Base-by-base conservation (phyloP, 345 rosid genomes). In the Mallotus nudiflorus region DNA sequence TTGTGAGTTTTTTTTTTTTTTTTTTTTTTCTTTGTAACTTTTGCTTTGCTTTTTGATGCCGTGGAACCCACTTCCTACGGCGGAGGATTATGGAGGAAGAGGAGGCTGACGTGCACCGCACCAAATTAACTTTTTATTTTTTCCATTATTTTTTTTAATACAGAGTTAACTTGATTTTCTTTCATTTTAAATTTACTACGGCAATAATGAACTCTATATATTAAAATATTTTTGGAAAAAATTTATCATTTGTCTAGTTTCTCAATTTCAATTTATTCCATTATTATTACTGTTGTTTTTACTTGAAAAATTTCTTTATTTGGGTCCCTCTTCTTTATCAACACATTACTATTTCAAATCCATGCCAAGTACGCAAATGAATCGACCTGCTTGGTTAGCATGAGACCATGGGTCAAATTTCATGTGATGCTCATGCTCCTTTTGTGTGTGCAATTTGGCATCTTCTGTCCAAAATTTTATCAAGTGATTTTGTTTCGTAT, bases 21-120 rank as follows among this genome's bases (percentile, higher is more conserved):
- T 9, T 40, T 42, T 15, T 2, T 48, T 25, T 50, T 65, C 52
- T 28, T 46, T 44, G 54, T 29, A 2, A 16, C 14, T 1, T 70
- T 52, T 15, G 4, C 25, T 24, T 1, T 11, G 20, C 44, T 73
- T 66, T 78, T 48, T 77, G 78, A 75, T 79, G 87, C 67, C 87
- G 85, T 84, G 90, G 90, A 86, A 83, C 85, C 85, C 90, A 88
- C 90, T 80, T 86, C 89, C 87, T 67, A 67, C 48, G 90, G 90
- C 71, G 83, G 86, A 85, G 83, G 89, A 73, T 81, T 60, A 24
- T 19, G 51, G 51, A 37, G 42, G 65, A 73, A 39, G 51, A 37
- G 49, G 65, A 73, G 63, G 81, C 84, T 84, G 88, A 83, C 90
- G 90, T 77, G 90, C 84, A 59, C 27, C 88, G 83, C 92, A 88